Percentiles rank a stretch among this genome's conserved stretches.
Conservation (phyloP, 805 yeast species). For the Torulaspora franciscae region DNA sequence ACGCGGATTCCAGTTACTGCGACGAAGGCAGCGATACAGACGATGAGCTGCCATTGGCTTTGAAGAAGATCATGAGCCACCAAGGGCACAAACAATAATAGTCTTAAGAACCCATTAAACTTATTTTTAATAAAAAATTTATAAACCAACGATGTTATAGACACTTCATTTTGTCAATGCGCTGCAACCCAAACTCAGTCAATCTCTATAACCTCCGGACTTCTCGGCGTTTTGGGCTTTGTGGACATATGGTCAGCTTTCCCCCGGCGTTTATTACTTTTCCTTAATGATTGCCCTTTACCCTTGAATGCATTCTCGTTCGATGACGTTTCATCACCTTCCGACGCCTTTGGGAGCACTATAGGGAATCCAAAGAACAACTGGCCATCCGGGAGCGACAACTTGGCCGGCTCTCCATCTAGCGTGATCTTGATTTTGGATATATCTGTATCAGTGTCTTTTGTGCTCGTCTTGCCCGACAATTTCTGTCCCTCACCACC, state of each 20-base stretch:
- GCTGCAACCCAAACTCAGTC: slow-evolving; percentile 40
- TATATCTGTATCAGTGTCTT: slow-evolving; percentile 15
- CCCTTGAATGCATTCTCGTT: slow-evolving; percentile 46
- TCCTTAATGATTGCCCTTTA: slow-evolving; percentile 70
- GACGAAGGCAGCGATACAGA: slow-evolving; percentile 18
- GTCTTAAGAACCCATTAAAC: not conserved
- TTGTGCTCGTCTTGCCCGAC: slow-evolving; percentile 50
- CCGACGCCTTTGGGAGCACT: slow-evolving; percentile 40
- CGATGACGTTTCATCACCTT: slow-evolving; percentile 31
- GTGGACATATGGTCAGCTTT: slow-evolving; percentile 47
- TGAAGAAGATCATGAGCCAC: slow-evolving; percentile 37
- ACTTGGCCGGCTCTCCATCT: slow-evolving; percentile 63
- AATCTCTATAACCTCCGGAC: slow-evolving; percentile 78
- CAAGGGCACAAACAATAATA: slow-evolving; percentile 11
- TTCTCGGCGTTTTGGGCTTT: slow-evolving; percentile 55
- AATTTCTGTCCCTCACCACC: slow-evolving; percentile 65
- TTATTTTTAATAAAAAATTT: not conserved
- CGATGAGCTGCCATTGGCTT: slow-evolving; percentile 38
- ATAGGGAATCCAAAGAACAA: slow-evolving; percentile 92
- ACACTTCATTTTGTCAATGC: not conserved
- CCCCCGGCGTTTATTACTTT: slow-evolving; percentile 64
- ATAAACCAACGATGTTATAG: not conserved
- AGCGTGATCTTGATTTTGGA: slow-evolving; percentile 45
- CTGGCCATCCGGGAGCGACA: slow-evolving; percentile 76
- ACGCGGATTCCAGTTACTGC: slow-evolving; percentile 16